Conservation (phyloP, 345 rosid genomes). For the Erucastrum elatum region DNA sequence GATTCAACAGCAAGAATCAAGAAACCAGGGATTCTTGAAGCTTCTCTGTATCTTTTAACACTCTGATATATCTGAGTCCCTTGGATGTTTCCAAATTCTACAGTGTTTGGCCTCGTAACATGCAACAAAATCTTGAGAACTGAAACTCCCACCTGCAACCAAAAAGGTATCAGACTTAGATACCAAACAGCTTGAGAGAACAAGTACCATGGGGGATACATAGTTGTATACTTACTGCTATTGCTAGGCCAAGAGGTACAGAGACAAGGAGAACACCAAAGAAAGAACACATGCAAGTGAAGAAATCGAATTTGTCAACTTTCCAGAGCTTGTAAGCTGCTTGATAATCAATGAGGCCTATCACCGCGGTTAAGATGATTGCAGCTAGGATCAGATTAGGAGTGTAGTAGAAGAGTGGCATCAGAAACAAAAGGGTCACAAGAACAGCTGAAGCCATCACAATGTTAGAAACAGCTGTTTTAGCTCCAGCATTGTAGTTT, state of each 20-base stretch:
- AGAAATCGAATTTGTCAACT: conserved; percentile 91
- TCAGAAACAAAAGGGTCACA: conserved; percentile 81
- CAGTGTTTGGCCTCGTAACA: conserved; percentile 82
- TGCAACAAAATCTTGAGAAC: conserved; percentile 82
- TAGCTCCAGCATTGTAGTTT: conserved; percentile 90
- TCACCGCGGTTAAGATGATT: conserved; percentile 88
- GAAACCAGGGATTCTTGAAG: conserved; percentile 70
- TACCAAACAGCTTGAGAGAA: conserved; percentile 37
- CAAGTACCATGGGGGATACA: background rate
- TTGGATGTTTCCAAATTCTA: conserved; percentile 68
- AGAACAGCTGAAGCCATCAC: conserved; percentile 88
- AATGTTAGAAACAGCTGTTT: conserved; percentile 83
- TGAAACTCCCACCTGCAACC: conserved; percentile 81
- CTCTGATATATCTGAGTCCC: conserved; percentile 83
- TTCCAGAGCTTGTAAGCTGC: conserved; percentile 75
- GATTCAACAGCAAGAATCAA: conserved; percentile 80
- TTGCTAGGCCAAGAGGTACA: conserved; percentile 83
- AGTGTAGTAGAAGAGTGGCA: conserved; percentile 95
- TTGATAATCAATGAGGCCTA: conserved; percentile 80
- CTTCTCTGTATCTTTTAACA: conserved; percentile 65
- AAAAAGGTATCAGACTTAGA: conserved; percentile 54
- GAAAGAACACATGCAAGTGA: conserved; percentile 83
- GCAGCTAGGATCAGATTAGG: conserved; percentile 85
- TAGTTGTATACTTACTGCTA: conserved; percentile 60
- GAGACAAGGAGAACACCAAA: conserved; percentile 96